phyloP scores from a whole-genome alignment of 768 basidiomycete genomes.

The Boletus insuetus region DNA sequence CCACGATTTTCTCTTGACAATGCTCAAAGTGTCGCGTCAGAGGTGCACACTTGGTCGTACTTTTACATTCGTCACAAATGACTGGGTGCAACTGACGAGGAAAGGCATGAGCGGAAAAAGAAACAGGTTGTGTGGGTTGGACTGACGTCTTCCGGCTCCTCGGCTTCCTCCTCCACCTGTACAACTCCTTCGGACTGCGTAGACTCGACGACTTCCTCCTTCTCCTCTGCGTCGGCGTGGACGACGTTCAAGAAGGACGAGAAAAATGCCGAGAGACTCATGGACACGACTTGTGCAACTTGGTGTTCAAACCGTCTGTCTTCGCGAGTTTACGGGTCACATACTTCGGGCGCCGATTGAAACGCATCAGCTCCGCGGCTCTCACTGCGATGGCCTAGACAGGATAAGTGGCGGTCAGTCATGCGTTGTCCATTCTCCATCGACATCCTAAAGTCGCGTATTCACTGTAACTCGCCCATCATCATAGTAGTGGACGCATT shows the following conservation, averaged over 20 bases:
- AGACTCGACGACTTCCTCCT: constrained; percentile 30
- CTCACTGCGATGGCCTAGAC: too few species aligned
- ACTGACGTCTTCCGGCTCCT: constrained; percentile 83
- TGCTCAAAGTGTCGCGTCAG: constrained; percentile 83
- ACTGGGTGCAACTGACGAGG: constrained; percentile 56
- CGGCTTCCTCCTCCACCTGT: constrained; percentile 49
- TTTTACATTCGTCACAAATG: constrained; percentile 74
- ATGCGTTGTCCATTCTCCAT: too few species aligned
- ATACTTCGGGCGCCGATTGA: constrained; percentile 16
- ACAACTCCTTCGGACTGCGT: constrained; percentile 40
- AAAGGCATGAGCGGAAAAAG: not conserved
- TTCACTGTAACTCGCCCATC: too few species aligned
- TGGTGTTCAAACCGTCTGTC: not conserved
- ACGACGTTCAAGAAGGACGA: constrained; percentile 41
- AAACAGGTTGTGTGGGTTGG: not conserved
- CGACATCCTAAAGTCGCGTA: too few species aligned
- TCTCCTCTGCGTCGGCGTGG: constrained; percentile 40
- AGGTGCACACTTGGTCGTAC: constrained; percentile 60
- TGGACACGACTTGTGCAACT: constrained; percentile 21
- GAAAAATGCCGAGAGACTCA: constrained; percentile 45
- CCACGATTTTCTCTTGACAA: constrained; percentile 83
- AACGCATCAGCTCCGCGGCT: not conserved
- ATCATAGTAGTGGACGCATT: too few species aligned
- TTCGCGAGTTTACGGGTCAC: constrained; percentile 30
- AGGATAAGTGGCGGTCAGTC: too few species aligned